Evolutionary conservation across 208 protist species (phyloP).

Genomic region (Trichomonas vaginalis): DNA sequence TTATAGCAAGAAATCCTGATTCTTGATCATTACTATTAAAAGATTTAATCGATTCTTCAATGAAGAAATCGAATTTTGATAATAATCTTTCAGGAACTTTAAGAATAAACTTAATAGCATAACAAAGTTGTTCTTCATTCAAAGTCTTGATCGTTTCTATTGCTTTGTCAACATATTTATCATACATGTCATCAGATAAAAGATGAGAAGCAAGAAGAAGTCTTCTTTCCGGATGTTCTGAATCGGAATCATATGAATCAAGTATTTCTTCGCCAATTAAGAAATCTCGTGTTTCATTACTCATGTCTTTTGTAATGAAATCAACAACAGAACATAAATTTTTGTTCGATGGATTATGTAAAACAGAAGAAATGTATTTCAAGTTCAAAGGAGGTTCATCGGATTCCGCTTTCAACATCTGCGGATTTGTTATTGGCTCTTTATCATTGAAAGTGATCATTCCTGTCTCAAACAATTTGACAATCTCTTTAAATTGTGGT

Average conservation of each 20-base stretch:
- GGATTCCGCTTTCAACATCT: too few species aligned
- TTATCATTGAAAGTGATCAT: neutral
- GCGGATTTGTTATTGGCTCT: too few species aligned
- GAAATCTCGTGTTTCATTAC: neutral
- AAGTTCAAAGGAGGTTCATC: neutral
- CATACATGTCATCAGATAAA: neutral
- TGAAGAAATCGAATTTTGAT: neutral
- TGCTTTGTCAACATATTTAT: neutral
- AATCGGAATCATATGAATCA: neutral
- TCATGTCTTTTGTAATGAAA: neutral
- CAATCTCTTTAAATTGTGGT: slow-evolving; percentile 15
- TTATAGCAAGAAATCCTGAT: neutral
- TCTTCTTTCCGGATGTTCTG: neutral
- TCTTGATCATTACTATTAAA: neutral
- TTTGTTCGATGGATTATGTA: neutral
- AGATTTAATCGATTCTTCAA: neutral
- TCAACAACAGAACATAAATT: neutral
- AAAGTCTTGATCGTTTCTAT: neutral
- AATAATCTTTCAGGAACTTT: neutral
- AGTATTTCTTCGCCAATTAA: neutral
- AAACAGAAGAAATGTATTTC: neutral
- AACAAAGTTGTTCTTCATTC: neutral
- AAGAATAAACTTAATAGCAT: neutral
- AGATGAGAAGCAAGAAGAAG: neutral
- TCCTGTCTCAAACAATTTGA: neutral